phyloP scores from a whole-genome alignment of 192 early-diverging fungal genomes.

The Coemansia sp. region DNA sequence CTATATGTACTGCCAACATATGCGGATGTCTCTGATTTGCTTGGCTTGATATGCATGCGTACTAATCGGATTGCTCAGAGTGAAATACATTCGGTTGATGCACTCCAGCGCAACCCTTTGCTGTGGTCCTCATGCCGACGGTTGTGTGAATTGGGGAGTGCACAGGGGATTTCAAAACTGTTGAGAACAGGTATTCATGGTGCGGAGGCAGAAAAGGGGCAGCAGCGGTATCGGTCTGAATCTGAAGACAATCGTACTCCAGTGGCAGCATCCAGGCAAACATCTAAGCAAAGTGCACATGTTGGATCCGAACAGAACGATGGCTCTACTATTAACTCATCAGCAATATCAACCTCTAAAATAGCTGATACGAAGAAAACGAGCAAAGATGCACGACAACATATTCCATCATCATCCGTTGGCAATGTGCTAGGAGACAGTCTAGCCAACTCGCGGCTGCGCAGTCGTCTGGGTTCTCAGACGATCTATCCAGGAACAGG shows the following conservation, averaged over 20 bases:
- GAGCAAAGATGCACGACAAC: background rate
- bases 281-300: background rate
- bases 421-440: background rate
- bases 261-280: slow-evolving; percentile 1
- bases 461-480: background rate
- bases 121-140: slow-evolving; percentile 52
- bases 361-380: background rate
- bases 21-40: slow-evolving; percentile 42
- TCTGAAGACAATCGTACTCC: slow-evolving; percentile 6
- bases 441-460: background rate
- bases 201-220: background rate
- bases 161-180: slow-evolving; percentile 14
- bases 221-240: background rate
- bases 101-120: slow-evolving; percentile 44
- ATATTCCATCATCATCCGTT: background rate
- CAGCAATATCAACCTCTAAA: background rate
- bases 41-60: slow-evolving; percentile 48
- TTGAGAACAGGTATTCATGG: slow-evolving; percentile 6
- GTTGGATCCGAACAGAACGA: slow-evolving; percentile 6
- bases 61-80: slow-evolving; percentile 44
- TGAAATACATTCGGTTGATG: slow-evolving; percentile 35
- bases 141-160: slow-evolving; percentile 39
- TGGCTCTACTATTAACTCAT: background rate
- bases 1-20: slow-evolving; percentile 28
- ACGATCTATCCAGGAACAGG: background rate